These are phyloP conservation scores for Aspergillus cristatus DNA, from an alignment of 495 filamentous ascomycete genomes.

Conservation along the genomic window DNA sequence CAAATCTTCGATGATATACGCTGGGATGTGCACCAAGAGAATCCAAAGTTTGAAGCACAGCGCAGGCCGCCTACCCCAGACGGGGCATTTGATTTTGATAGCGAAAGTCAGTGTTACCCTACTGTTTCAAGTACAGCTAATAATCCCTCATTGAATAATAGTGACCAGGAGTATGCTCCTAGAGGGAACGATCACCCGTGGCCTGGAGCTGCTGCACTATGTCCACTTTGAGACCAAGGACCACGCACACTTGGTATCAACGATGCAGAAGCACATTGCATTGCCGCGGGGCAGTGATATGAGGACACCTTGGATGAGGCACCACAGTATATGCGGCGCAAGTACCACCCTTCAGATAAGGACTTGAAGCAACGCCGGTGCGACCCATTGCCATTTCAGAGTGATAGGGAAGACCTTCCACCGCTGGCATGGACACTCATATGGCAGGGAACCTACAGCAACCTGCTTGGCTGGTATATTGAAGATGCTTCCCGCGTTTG, in stretches of 20 bases:
- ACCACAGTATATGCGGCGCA: neutral
- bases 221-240: slow-evolving; percentile 5
- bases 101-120: no score
- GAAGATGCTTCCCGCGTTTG: neutral
- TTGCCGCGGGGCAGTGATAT: no score
- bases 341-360: neutral
- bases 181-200: slow-evolving; percentile 2
- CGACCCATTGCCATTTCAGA: slow-evolving; percentile 8
- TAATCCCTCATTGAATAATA: no score
- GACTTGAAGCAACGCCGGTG: slow-evolving; percentile 3
- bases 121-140: no score
- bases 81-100: no score
- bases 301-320: no score
- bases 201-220: slow-evolving; percentile 6
- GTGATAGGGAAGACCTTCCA: slow-evolving; percentile 8
- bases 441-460: slow-evolving; percentile 11
- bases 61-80: slow-evolving; percentile 1
- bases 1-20: slow-evolving; percentile 5
- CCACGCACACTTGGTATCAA: neutral
- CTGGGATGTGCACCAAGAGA: slow-evolving; percentile 2
- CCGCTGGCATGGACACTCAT: slow-evolving; percentile 15
- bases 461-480: slow-evolving; percentile 6
- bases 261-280: neutral
- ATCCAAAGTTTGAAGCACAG: neutral
- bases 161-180: neutral